Percentiles rank a stretch among this genome's conserved stretches.
Evolutionary conservation across 805 yeast genomes (phyloP).

Genomic region (Kluyveromyces dobzhanskii): DNA sequence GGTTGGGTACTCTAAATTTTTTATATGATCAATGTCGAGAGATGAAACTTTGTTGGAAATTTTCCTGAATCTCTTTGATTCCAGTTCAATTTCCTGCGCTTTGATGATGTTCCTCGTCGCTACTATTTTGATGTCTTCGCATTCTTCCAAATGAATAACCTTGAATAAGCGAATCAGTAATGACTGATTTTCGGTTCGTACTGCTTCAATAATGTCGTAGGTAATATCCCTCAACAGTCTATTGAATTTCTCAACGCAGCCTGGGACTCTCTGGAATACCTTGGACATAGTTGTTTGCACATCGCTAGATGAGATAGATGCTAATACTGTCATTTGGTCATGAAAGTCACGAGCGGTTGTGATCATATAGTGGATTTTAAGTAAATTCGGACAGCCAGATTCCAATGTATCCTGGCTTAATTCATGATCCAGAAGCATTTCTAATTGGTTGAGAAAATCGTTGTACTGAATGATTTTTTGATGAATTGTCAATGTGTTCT

Average conservation of each 20-base stretch:
- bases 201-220: constrained; percentile 60
- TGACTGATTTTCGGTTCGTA: constrained; percentile 58
- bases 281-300: constrained; percentile 56
- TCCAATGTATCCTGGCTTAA: constrained; percentile 19
- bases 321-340: constrained; percentile 60
- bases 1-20: constrained; percentile 22
- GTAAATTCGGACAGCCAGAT: constrained; percentile 46
- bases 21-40: constrained; percentile 11
- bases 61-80: constrained; percentile 22
- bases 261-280: constrained; percentile 23
- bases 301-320: constrained; percentile 50
- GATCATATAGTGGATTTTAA: constrained; percentile 61
- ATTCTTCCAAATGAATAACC: constrained; percentile 71
- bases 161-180: constrained; percentile 66
- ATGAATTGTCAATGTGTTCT: constrained; percentile 57
- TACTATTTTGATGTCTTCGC: constrained; percentile 57
- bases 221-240: constrained; percentile 56
- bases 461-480: constrained; percentile 52
- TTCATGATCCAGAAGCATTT: constrained; percentile 43
- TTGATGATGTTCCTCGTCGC: constrained; percentile 28
- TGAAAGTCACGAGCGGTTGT: constrained; percentile 67
- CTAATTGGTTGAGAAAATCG: constrained; percentile 41
- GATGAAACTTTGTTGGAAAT: constrained; percentile 17
- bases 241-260: constrained; percentile 51
- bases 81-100: constrained; percentile 25